phyloP scores from a whole-genome alignment of 495 filamentous ascomycete species.

The Pseudotulostoma volvatum region DNA sequence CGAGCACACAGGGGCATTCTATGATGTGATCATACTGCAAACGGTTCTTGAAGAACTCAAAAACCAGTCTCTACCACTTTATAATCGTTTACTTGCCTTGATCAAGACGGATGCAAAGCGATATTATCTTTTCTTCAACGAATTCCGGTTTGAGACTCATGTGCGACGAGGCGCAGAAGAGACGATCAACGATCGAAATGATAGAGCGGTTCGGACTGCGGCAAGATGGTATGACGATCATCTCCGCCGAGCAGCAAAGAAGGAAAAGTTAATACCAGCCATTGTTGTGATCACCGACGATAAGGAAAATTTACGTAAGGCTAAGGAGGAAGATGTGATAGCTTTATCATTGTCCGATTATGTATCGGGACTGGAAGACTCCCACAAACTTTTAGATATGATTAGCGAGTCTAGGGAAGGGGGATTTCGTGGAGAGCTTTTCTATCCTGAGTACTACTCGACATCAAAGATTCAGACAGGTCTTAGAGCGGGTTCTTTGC shows the following conservation, averaged over 20 bases:
- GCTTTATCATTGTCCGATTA: conserved; percentile 58
- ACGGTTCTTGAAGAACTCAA: conserved; percentile 90
- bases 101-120: conserved; percentile 91
- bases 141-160: conserved; percentile 86
- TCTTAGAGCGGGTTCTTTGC: conserved; percentile 65
- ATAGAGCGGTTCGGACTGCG: conserved; percentile 73
- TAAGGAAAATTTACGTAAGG: conserved; percentile 68
- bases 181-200: conserved; percentile 92
- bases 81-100: conserved; percentile 77
- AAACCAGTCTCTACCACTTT: conserved; percentile 84
- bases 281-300: conserved; percentile 93
- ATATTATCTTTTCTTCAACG: conserved; percentile 98
- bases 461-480: conserved; percentile 94
- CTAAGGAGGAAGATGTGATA: conserved; percentile 54
- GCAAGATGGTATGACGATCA: conserved; percentile 83
- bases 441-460: conserved; percentile 74
- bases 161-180: conserved; percentile 58
- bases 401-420: conserved; percentile 60
- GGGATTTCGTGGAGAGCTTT: conserved; percentile 44
- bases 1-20: conserved; percentile 78
- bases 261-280: conserved; percentile 45
- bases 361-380: conserved; percentile 67
- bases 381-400: conserved; percentile 83
- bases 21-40: conserved; percentile 88
- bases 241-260: conserved; percentile 42